Evolutionary conservation across 768 basidiomycete species (phyloP).

Genomic region (Hydnomerulius pinastri): DNA sequence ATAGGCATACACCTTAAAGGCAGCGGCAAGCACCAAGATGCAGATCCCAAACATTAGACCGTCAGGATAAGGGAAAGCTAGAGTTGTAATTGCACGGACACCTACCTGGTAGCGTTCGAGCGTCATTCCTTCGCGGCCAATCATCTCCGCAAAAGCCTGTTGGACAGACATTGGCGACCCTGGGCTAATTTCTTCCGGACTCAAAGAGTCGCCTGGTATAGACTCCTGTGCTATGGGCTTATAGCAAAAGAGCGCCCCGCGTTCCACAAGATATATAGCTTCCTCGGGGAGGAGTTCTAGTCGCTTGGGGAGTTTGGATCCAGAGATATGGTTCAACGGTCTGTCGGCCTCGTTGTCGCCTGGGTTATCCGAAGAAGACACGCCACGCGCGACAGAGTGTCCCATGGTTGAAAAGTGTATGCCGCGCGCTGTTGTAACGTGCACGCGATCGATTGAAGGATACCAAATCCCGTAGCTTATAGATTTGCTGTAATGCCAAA

Average conservation of each 20-base stretch:
- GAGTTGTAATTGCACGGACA: conserved; percentile 12
- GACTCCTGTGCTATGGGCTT: conserved; percentile 44
- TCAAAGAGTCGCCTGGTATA: conserved; percentile 8
- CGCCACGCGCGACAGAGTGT: conserved; percentile 62
- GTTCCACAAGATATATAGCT: conserved; percentile 88
- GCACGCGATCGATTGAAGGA: conserved; percentile 59
- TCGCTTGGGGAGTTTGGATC: conserved; percentile 55
- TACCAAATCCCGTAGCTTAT: conserved; percentile 84
- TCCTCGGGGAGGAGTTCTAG: conserved; percentile 94
- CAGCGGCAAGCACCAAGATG: not conserved
- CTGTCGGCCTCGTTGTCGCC: not conserved
- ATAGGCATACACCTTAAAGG: conserved; percentile 82
- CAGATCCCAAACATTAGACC: not conserved
- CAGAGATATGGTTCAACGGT: not conserved
- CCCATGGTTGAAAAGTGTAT: conserved; percentile 83
- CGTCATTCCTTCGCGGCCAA: conserved; percentile 74
- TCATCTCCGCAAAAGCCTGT: conserved; percentile 85
- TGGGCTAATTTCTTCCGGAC: conserved; percentile 40
- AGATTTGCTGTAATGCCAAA: conserved; percentile 53
- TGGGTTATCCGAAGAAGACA: conserved; percentile 32
- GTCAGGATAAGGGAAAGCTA: not conserved
- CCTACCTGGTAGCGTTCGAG: conserved; percentile 86
- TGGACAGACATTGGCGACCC: conserved; percentile 89
- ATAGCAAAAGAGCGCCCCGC: conserved; percentile 87
- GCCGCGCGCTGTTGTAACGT: conserved; percentile 77